Evolutionary conservation across 345 rosid species (phyloP), one percentile per base, ranked within the genome.

Genomic region (Gossypium ekmanianum): DNA sequence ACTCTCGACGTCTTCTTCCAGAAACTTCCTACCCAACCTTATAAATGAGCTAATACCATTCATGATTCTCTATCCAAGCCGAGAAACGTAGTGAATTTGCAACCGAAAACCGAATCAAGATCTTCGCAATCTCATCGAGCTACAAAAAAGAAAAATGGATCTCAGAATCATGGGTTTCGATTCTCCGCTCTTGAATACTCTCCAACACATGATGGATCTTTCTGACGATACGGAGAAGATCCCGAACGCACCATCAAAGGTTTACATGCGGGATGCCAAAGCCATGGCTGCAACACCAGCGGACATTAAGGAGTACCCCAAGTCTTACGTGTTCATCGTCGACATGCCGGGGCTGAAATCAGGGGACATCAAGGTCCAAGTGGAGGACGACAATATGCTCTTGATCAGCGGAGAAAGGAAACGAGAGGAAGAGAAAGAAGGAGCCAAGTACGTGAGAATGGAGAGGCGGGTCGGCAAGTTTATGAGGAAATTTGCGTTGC

Each of bases 311-410:
- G 91, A 89, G 80, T 74, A 54, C 48, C 82, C 85, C 4, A 79
- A 76, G 14, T 79, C 90, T 2, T 89, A 84, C 18, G 85, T 65
- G 17, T 89, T 87, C 79, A 34, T 89, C 44, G 55, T 89, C 54
- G 92, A 89, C 79, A 85, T 89, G 91, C 93, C 91, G 0, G 92
- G 92, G 56, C 72, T 88, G 74, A 87, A 85, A 9, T 84, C 83
- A 2, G 84, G 81, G 44, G 87, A 90, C 72, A 83, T 90, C 51
- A 86, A 84, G 64, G 90, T 90, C 43, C 87, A 87, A 72, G 88
- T 88, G 75, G 92, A 90, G 82, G 87, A 81, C 3, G 89, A 82
- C 70, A 88, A 87, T 67, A 80, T 88, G 78, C 75, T 88, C 72
- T 41, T 84, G 69, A 78, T 88, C 29, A 87, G 86, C 65, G 94